Base-by-base conservation (phyloP, 805 yeast species). In the Starmera pachycereana region DNA sequence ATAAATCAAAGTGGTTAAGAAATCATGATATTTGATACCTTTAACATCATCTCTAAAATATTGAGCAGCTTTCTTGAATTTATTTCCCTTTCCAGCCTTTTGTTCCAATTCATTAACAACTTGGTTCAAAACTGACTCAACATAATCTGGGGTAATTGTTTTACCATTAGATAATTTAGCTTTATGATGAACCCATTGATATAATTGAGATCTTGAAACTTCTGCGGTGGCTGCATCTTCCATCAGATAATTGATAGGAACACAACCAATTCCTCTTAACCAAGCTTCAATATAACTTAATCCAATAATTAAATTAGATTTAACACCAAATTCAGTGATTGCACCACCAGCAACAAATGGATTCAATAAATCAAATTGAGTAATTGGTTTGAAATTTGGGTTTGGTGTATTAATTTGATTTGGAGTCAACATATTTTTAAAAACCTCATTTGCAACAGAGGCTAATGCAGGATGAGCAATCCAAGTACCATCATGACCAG, bases 151-250 rank as follows among this genome's bases (percentile, higher is more conserved):
- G 41, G 84, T 78, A 30, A 82, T 69, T 25, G 53, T 63, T 37
- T 78, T 78, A 22, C 77, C 68, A 52, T 80, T 85, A 40, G 75
- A 69, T 44, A 74, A 56, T 41, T 57, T 63, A 35, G 76, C 81
- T 35, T 76, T 74, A 57, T 83, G 89, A 43, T 77, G 80, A 44
- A 78, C 83, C 94, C 94, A 83, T 57, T 85, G 87, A 71, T 79
- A 79, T 50, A 83, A 68, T 63, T 82, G 90, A 45, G 87, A 72
- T 65, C 92, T 74, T 31, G 89, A 79, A 32, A 83, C 94, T 62
- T 83, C 94, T 33, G 92, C 90, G 38, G 94, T 83, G 29, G 92
- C 92, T 27, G 94, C 94, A 61, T 83, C 94, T 63, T 83, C 94
- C 94, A 83, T 83, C 61, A 83, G 68, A 59, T 77, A 75, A 66